Base-by-base conservation (phyloP, 148 eudicot species). In the Spergularia bocconei region DNA sequence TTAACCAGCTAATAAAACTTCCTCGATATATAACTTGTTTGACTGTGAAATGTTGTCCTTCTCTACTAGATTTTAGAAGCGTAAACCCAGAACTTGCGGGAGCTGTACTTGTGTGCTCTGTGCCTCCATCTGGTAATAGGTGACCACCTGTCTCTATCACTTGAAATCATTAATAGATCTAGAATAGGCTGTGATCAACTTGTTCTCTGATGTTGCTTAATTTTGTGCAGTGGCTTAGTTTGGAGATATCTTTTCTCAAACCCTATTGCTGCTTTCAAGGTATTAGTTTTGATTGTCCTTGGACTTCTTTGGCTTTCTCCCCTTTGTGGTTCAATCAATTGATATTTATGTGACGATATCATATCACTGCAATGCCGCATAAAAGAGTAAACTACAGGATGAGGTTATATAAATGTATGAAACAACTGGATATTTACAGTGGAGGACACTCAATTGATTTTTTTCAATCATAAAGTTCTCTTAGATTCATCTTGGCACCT, bases 91-190 rank as follows among this genome's bases (percentile, higher is more conserved):
- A 88, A 74, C 91, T 93, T 58, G 85, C 86, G 23, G 93, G 91
- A 81, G 91, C 92, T 70, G 89, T 91, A 73, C 93, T 93, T 70
- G 81, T 88, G 75, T 93, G 98, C 84, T 88, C 98, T 39, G 98
- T 93, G 69, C 96, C 96, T 65, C 98, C 98, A 66, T 86, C 96
- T 16, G 98, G 98, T 76, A 93, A 93, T 74, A 91, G 98, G 98
- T 93, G 81, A 80, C 69, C 79, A 41, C 73, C 50, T 63, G 38
- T 76, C 15, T 73, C 51, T 29, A 60, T 58, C 21, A 29, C 21
- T 78, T 76, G 44, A 82, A 48, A 36, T 57, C 21, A 53, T 77
- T 67, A 65, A 6, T 29, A 11, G 48, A 13, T 23, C n/a, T 25
- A 15, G 17, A n/a, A 25, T 17, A 38, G 13, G 9, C 48, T 69